A percentile compares a stretch with the other conserved stretches of the same genome.
These are phyloP conservation scores for Talaromyces sp. DNA, from an alignment of 2,329 filamentous ascomycete species.

Conservation along the genomic window DNA sequence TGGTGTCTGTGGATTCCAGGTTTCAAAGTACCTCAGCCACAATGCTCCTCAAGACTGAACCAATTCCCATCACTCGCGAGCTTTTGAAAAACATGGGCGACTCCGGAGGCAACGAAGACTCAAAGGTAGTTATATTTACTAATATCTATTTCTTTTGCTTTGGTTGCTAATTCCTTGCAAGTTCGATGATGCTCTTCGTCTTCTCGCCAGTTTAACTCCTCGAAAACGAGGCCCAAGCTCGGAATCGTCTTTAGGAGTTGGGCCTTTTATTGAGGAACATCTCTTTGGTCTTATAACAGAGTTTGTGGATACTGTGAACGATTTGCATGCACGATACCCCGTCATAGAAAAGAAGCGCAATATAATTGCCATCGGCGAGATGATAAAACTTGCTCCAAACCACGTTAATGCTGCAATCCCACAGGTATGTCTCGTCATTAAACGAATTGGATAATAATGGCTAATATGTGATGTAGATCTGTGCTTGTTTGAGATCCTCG, in stretches of 20 bases:
- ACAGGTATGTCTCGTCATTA: slow-evolving; percentile 55
- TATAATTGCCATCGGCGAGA: slow-evolving; percentile 79
- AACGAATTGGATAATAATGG: neutral
- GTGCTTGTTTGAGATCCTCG: slow-evolving; percentile 84
- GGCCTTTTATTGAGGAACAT: slow-evolving; percentile 74
- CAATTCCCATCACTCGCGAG: slow-evolving; percentile 71
- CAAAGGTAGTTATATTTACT: slow-evolving; percentile 46
- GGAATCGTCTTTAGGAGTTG: slow-evolving; percentile 57
- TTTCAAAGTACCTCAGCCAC: slow-evolving; percentile 64
- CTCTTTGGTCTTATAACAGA: slow-evolving; percentile 82
- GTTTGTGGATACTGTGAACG: slow-evolving; percentile 74
- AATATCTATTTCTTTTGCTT: neutral
- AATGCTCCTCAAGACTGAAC: slow-evolving; percentile 68
- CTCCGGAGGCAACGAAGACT: slow-evolving; percentile 49
- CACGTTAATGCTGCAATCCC: slow-evolving; percentile 76
- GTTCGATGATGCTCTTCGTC: slow-evolving; percentile 49
- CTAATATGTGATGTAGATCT: slow-evolving; percentile 57
- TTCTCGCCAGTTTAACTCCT: slow-evolving; percentile 49
- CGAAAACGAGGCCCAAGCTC: slow-evolving; percentile 41
- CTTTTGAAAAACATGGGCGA: slow-evolving; percentile 76
- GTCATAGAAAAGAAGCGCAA: slow-evolving; percentile 69
- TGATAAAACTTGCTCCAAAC: slow-evolving; percentile 71
- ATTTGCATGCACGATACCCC: slow-evolving; percentile 54
- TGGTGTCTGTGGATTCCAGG: slow-evolving; percentile 64
- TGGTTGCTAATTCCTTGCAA: slow-evolving; percentile 10